These are phyloP conservation scores for Fomitopsis betulina DNA, from an alignment of 1,284 basidiomycete genomes.

Conservation along the genomic window DNA sequence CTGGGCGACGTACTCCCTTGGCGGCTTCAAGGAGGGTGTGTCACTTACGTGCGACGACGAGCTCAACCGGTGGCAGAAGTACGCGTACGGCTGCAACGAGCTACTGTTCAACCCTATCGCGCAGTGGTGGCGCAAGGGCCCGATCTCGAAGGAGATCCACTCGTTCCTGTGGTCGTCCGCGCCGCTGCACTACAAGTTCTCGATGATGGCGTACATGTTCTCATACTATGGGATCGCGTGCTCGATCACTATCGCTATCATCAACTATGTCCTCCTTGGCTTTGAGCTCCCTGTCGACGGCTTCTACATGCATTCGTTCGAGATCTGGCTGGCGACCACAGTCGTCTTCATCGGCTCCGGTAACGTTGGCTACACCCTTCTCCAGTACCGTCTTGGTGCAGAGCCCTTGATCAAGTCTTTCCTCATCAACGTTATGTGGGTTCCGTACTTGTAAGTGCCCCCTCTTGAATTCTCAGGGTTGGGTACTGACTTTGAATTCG, in stretches of 20 bases:
- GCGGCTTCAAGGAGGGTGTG: constrained; percentile 56
- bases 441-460: constrained; percentile 39
- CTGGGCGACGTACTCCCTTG: constrained; percentile 52
- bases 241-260: constrained; percentile 32
- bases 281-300: constrained; percentile 43
- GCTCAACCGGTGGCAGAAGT: constrained; percentile 58
- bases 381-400: constrained; percentile 46
- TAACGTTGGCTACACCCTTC: constrained; percentile 42
- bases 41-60: constrained; percentile 48
- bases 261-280: constrained; percentile 43
- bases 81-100: constrained; percentile 42
- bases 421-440: constrained; percentile 42
- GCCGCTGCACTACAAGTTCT: constrained; percentile 41
- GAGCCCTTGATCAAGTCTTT: constrained; percentile 28
- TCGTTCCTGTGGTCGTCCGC: constrained; percentile 38
- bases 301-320: constrained; percentile 40
- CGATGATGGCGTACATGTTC: constrained; percentile 42
- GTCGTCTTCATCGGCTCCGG: constrained; percentile 46
- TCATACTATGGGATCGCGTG: constrained; percentile 40
- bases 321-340: constrained; percentile 45
- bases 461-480: background rate
- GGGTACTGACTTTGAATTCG: background rate
- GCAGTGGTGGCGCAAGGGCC: constrained; percentile 44
- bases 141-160: constrained; percentile 44
- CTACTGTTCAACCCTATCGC: constrained; percentile 42